Conservation (phyloP, 192 early-diverging fungal species). For the Backusella morwellensis region DNA sequence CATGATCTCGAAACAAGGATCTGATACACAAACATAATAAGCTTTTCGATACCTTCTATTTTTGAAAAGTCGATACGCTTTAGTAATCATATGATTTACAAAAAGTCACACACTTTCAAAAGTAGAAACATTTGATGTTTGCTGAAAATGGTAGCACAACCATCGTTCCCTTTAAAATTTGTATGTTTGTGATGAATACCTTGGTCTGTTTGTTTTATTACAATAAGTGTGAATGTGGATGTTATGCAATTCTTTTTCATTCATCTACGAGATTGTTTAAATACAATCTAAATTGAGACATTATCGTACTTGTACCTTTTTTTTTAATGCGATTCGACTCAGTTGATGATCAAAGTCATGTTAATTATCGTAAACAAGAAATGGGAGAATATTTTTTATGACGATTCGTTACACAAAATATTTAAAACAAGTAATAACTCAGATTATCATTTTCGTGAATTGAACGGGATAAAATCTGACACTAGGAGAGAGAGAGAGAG, state of each 20-base stretch:
- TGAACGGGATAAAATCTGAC: background rate
- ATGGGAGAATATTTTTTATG: background rate
- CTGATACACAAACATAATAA: background rate
- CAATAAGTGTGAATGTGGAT: background rate
- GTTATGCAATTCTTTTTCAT: too few relatives aligned
- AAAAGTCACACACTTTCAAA: background rate
- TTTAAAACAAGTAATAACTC: background rate
- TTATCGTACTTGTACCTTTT: too few relatives aligned
- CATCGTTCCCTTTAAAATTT: background rate
- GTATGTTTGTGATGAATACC: background rate
- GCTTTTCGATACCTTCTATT: background rate
- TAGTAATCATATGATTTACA: background rate
- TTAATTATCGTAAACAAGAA: background rate
- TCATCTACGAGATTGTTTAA: too few relatives aligned
- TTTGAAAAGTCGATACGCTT: background rate
- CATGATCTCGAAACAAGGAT: too few relatives aligned
- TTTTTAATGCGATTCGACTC: background rate
- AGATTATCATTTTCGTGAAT: slow-evolving; percentile 2
- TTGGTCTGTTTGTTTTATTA: background rate
- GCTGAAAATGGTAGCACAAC: background rate
- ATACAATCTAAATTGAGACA: too few relatives aligned
- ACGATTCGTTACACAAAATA: background rate
- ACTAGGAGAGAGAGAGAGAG: background rate
- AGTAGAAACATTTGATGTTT: background rate
- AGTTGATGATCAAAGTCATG: background rate